Evolutionary conservation across 805 yeast species (phyloP).

Genomic region (Candida oleophila): DNA sequence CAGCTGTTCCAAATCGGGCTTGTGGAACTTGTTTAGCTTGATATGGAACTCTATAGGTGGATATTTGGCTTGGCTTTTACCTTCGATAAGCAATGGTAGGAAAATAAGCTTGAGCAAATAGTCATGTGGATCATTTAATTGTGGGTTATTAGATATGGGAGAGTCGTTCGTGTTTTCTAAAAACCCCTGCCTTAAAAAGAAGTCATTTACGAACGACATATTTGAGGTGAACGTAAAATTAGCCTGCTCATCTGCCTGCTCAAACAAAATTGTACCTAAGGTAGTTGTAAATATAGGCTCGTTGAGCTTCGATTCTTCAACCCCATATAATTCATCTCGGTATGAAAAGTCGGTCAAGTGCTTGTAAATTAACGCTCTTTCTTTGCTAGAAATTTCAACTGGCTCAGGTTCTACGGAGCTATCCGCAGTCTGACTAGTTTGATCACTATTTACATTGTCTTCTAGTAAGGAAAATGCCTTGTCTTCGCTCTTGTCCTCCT

Average conservation of each 20-base stretch:
- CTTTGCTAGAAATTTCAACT: background rate
- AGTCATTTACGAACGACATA: slow-evolving; percentile 31
- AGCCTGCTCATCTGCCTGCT: slow-evolving; percentile 9
- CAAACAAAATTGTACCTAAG: slow-evolving; percentile 39
- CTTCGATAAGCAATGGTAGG: slow-evolving; percentile 33
- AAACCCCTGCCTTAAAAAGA: slow-evolving; percentile 15
- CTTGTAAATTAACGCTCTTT: slow-evolving; percentile 19
- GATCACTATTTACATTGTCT: background rate
- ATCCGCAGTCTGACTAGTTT: background rate
- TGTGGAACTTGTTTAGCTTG: slow-evolving; percentile 35
- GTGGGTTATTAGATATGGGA: background rate
- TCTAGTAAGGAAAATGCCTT: background rate
- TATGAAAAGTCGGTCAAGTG: slow-evolving; percentile 26
- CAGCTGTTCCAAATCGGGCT: slow-evolving; percentile 37
- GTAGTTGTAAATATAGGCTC: slow-evolving; percentile 34
- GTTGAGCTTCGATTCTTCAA: slow-evolving; percentile 15
- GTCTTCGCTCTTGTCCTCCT: background rate
- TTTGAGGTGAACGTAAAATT: slow-evolving; percentile 30
- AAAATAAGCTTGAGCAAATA: slow-evolving; percentile 46
- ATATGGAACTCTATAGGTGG: slow-evolving; percentile 63
- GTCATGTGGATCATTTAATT: slow-evolving; percentile 24
- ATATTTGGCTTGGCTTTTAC: slow-evolving; percentile 19
- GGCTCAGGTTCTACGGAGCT: background rate
- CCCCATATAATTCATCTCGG: slow-evolving; percentile 20
- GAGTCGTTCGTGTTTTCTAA: background rate